Evolutionary conservation across 495 filamentous ascomycete genomes (phyloP), one percentile per base, ranked within the genome.

Genomic region (Trichoderma parareesei): DNA sequence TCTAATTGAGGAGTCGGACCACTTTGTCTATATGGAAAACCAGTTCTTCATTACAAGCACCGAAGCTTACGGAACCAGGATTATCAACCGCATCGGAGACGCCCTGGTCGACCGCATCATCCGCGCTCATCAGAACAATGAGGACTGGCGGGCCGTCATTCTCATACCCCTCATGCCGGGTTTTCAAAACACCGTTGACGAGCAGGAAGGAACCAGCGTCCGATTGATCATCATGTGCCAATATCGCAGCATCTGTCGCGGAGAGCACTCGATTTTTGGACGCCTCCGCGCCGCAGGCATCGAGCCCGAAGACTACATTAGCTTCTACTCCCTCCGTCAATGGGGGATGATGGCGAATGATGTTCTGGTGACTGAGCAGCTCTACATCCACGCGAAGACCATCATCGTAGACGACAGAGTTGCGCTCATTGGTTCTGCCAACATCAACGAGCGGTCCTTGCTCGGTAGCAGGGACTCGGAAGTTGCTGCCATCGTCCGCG

Each of bases 361-460:
- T 65, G 84, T 85, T 61, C 75, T 99, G 41, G 90, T 94, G 14
- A 98, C 94, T 13, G 94, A 99, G 73, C 94, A 98, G 76, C 83
- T 99, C 3, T 99, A 99, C 69, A 98, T 99, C 59, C 94, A 99
- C 69, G 94, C 94, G 57, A 99, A 99, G 71, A 92, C 88, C 69
- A 97, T 98, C 85, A 83, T 99, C 65, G 94, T 97, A 4, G 94
- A 99, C 74, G 94, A 99, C 70, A 84, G 93, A 41, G 85, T 92
- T 68, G 93, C 88, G 33, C 88, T 99, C 64, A 99, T 99, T 70
- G 94, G 94, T 18, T 97, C 93, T 46, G 95, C 94, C 38, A 99
- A 99, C 72, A 99, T 99, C 79, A 99, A 99, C 71, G 94, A 99
- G 72, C 89, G 94, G 38, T 97, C 93, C 13, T 93, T 99, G 92